A percentile compares a stretch with the other conserved stretches of the same genome.
Conservation (phyloP, 1,139 yeast species). For the Blastobotrys petasosporus region DNA sequence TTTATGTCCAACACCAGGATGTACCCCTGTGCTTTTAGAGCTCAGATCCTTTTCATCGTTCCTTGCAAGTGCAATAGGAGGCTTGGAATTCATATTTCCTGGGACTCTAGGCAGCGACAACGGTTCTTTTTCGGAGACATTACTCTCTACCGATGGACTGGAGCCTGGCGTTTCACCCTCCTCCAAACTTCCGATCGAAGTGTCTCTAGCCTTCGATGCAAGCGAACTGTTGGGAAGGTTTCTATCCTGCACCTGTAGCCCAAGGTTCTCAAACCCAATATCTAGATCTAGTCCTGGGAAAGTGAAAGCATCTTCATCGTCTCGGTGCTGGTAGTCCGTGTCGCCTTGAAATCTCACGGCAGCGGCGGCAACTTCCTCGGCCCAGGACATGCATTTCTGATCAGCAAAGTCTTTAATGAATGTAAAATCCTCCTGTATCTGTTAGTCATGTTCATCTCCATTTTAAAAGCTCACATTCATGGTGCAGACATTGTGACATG, state of each 20-base stretch:
- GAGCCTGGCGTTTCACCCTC: too few relatives aligned
- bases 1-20: background rate
- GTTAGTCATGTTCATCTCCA: background rate
- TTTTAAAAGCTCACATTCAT: conserved; percentile 15
- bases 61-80: background rate
- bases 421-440: too few relatives aligned
- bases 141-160: background rate
- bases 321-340: conserved; percentile 23
- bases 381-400: too few relatives aligned
- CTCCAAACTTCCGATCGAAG: background rate
- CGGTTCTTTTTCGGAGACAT: background rate
- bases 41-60: background rate
- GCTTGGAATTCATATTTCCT: background rate
- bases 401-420: background rate
- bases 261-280: background rate
- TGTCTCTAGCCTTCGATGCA: background rate
- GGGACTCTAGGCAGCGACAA: background rate
- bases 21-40: background rate
- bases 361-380: too few relatives aligned
- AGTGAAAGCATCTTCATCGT: conserved; percentile 20
- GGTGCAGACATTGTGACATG: conserved; percentile 20
- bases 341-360: conserved; percentile 21
- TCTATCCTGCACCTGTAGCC: too few relatives aligned
- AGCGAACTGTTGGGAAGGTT: background rate
- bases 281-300: conserved; percentile 16